Conservation (phyloP, 1,139 yeast genomes). For the Sugiyamaella paludigena region DNA sequence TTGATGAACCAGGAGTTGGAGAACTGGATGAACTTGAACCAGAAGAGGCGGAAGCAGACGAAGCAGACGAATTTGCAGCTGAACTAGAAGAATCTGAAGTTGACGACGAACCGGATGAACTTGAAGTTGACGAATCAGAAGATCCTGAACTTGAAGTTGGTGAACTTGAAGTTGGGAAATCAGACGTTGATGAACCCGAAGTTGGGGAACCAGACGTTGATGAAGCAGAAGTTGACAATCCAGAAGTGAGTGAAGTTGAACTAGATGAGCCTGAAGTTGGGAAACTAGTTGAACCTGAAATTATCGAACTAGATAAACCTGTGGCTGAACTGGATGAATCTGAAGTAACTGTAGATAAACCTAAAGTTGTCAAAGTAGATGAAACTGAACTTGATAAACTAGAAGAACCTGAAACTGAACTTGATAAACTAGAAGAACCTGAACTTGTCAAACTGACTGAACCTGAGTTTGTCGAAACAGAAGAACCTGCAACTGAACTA, state of each 20-base stretch:
- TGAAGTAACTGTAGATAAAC: slow-evolving; percentile 5
- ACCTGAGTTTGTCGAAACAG: not conserved
- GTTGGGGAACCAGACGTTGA: not conserved
- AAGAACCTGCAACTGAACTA: too few species aligned
- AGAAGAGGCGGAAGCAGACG: slow-evolving; percentile 1
- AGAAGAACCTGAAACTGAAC: not conserved
- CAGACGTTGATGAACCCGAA: slow-evolving; percentile 1
- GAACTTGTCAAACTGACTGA: not conserved
- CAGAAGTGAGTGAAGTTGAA: not conserved
- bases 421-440: not conserved
- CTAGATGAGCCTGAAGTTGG: not conserved
- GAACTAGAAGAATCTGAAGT: not conserved
- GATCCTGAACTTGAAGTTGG: not conserved
- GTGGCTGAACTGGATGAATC: slow-evolving; percentile 4
- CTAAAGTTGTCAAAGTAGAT: not conserved
- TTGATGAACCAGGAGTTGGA: slow-evolving; percentile 1
- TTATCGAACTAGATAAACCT: slow-evolving; percentile 4
- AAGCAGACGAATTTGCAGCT: not conserved
- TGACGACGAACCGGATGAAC: not conserved
- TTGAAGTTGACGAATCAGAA: not conserved
- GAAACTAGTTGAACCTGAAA: not conserved
- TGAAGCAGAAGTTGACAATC: not conserved
- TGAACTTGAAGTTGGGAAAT: not conserved
- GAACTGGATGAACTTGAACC: not conserved
- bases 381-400: not conserved